Evolutionary conservation across 2,329 filamentous ascomycete genomes (phyloP).

Genomic region (Lithohypha guttulata): DNA sequence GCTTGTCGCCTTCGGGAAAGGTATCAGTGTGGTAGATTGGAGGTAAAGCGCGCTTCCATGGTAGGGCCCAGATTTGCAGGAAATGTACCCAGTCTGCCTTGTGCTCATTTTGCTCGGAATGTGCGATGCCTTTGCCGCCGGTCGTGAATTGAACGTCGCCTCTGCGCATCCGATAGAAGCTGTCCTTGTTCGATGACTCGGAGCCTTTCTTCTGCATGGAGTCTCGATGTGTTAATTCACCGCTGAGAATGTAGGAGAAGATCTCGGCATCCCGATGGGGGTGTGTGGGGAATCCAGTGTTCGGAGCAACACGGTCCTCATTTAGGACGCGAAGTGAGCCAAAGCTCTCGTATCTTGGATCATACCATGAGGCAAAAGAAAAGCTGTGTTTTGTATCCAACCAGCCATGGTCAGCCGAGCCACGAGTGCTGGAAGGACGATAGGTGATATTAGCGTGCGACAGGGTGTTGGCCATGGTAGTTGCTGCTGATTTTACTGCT

Average conservation of each 20-base stretch:
- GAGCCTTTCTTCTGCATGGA: slow-evolving; percentile 64
- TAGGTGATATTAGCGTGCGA: slow-evolving; percentile 61
- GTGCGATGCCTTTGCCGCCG: slow-evolving; percentile 68
- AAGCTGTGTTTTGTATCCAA: slow-evolving; percentile 81
- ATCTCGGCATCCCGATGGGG: slow-evolving; percentile 81
- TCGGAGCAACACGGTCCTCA: slow-evolving; percentile 68
- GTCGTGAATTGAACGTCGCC: slow-evolving; percentile 86
- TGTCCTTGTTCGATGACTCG: slow-evolving; percentile 48
- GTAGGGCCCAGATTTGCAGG: slow-evolving; percentile 78
- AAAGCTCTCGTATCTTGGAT: slow-evolving; percentile 57
- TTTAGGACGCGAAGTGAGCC: slow-evolving; percentile 76
- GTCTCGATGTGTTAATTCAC: slow-evolving; percentile 79
- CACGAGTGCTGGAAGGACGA: slow-evolving; percentile 60
- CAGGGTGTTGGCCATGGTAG: slow-evolving; percentile 48
- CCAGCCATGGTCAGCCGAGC: slow-evolving; percentile 76
- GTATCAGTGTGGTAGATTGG: slow-evolving; percentile 67
- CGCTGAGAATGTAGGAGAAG: slow-evolving; percentile 75
- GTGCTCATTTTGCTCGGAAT: slow-evolving; percentile 75
- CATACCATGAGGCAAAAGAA: slow-evolving; percentile 63
- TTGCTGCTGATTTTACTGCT: slow-evolving; percentile 23
- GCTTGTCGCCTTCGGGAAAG: slow-evolving; percentile 64
- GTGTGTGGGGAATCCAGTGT: slow-evolving; percentile 73
- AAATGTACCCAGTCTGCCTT: slow-evolving; percentile 63
- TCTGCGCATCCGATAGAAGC: slow-evolving; percentile 60
- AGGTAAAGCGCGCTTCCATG: slow-evolving; percentile 60